phyloP scores from a whole-genome alignment of 1,139 yeast genomes.

The Magnusiomyces sp. region DNA sequence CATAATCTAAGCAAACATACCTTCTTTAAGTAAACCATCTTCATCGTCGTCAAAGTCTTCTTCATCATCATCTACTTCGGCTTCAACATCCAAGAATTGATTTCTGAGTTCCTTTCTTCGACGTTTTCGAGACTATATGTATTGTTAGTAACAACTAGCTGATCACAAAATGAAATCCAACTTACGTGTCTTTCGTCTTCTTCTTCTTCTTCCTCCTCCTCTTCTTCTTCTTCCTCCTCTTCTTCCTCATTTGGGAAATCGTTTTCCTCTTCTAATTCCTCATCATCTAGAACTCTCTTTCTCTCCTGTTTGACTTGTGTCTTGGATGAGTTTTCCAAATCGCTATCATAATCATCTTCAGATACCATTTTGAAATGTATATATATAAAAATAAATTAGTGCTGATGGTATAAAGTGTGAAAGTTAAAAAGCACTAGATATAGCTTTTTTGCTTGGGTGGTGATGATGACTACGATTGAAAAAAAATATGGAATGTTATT shows the following conservation, averaged over 20 bases:
- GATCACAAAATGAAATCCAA: slow-evolving; percentile 45
- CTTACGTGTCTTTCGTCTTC: slow-evolving; percentile 40
- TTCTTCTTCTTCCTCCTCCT: slow-evolving; percentile 26
- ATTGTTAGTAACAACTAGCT: no score
- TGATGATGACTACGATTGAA: no score
- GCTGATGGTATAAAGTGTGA: neutral
- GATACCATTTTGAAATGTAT: neutral
- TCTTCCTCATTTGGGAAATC: slow-evolving; percentile 27
- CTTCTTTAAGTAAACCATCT: slow-evolving; percentile 71
- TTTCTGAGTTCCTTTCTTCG: slow-evolving; percentile 63
- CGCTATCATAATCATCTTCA: neutral
- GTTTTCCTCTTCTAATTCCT: slow-evolving; percentile 23
- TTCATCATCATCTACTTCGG: slow-evolving; percentile 97
- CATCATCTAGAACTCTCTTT: slow-evolving; percentile 10
- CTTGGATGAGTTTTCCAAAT: no score
- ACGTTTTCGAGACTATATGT: no score
- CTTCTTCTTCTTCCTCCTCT: slow-evolving; percentile 22
- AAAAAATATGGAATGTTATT: no score
- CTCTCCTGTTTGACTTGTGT: neutral
- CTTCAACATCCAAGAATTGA: slow-evolving; percentile 96
- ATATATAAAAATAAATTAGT: neutral
- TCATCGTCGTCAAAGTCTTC: slow-evolving; percentile 94
- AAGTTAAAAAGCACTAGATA: neutral
- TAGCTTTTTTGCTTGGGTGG: neutral
- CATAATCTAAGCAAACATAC: slow-evolving; percentile 26